Conservation (phyloP, 202 grass and related monocot genomes). For the Musa balbisiana region DNA sequence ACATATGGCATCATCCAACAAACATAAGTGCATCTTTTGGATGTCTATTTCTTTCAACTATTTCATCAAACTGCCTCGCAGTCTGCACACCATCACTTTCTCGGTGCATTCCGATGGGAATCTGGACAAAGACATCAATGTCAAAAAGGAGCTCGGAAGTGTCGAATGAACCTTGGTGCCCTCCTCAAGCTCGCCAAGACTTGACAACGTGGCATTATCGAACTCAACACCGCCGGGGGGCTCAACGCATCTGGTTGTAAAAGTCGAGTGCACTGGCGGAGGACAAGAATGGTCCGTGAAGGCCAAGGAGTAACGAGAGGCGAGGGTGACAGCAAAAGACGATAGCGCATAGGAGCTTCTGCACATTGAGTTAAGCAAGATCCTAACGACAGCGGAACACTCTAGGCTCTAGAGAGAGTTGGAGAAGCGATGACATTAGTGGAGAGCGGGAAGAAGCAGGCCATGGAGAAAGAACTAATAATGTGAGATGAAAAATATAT, state of each 20-base stretch:
- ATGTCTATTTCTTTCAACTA: neutral
- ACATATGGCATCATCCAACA: constrained; percentile 18
- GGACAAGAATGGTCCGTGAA: neutral
- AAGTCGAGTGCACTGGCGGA: neutral
- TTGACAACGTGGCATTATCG: constrained; percentile 11
- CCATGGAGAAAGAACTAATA: too few relatives aligned
- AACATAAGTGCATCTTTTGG: neutral
- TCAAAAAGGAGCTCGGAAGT: neutral
- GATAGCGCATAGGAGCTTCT: constrained; percentile 1
- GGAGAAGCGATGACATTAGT: too few relatives aligned
- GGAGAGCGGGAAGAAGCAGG: too few relatives aligned
- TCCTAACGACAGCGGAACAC: too few relatives aligned
- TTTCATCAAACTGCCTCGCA: constrained; percentile 5
- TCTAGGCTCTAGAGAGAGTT: too few relatives aligned
- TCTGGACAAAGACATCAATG: neutral
- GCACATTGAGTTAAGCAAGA: neutral
- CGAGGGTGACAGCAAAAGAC: neutral
- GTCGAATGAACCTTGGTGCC: neutral
- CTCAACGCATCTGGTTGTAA: neutral
- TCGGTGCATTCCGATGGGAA: constrained; percentile 10
- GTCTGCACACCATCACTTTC: neutral
- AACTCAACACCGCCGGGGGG: neutral
- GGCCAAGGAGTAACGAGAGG: neutral
- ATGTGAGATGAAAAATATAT: too few relatives aligned
- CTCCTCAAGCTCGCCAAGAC: neutral